A percentile compares a stretch with the other conserved stretches of the same genome.
Evolutionary conservation across 495 filamentous ascomycete species (phyloP).

Genomic region (Penicillium fimorum): DNA sequence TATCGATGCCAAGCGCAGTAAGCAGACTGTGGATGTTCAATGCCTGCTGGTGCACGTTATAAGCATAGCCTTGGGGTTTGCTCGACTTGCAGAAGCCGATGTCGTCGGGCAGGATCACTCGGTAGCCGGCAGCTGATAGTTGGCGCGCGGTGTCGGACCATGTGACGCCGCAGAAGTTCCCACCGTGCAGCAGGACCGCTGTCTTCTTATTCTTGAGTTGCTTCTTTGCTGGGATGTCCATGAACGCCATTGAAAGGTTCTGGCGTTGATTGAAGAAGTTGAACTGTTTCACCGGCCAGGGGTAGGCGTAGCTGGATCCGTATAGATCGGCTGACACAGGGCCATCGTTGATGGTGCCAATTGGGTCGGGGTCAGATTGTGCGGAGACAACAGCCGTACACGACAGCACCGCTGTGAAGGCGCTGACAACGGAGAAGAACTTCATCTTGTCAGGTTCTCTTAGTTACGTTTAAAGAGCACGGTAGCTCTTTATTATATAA

Average conservation of each 20-base stretch:
- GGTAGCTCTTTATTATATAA: background rate
- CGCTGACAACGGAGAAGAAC: constrained; percentile 3
- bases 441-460: constrained; percentile 5
- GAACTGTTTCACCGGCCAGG: constrained; percentile 20
- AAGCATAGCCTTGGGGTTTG: constrained; percentile 21
- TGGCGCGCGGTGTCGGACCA: constrained; percentile 19
- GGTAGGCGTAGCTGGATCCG: constrained; percentile 16
- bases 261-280: constrained; percentile 19
- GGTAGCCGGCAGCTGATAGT: constrained; percentile 15
- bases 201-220: background rate
- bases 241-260: constrained; percentile 18
- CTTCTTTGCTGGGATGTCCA: constrained; percentile 11
- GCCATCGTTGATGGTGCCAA: constrained; percentile 17
- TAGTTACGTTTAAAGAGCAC: background rate
- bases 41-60: constrained; percentile 18
- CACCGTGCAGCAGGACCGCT: constrained; percentile 16
- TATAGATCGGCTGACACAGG: constrained; percentile 12
- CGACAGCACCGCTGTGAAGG: constrained; percentile 4
- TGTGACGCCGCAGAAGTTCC: constrained; percentile 20
- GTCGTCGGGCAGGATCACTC: constrained; percentile 20
- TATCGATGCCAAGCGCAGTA: constrained; percentile 12
- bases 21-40: constrained; percentile 19
- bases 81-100: constrained; percentile 24
- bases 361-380: constrained; percentile 12
- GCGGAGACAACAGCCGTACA: constrained; percentile 8